Conservation (phyloP, 768 basidiomycete genomes). For the Leccinum rimulosum region DNA sequence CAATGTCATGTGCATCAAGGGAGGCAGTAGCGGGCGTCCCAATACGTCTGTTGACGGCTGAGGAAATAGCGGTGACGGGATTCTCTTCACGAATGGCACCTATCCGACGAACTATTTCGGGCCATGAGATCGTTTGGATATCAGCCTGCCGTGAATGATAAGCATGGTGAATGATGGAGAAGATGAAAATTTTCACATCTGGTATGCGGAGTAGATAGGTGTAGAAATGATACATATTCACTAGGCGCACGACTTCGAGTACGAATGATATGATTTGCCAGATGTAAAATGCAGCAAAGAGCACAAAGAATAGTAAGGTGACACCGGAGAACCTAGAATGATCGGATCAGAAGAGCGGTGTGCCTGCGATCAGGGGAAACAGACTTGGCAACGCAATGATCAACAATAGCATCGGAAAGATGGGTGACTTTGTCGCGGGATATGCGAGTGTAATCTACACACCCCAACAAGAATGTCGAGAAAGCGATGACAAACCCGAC, state of each 20-base stretch:
- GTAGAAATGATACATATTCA: constrained; percentile 96
- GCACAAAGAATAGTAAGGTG: constrained; percentile 77
- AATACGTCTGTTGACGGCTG: constrained; percentile 45
- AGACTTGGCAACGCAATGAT: constrained; percentile 81
- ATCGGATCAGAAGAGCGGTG: constrained; percentile 15
- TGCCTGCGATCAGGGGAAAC: constrained; percentile 22
- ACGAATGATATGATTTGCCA: constrained; percentile 86
- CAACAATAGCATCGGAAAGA: constrained; percentile 80
- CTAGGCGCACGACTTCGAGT: constrained; percentile 69
- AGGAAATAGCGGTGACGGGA: constrained; percentile 84
- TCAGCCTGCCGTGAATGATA: constrained; percentile 64
- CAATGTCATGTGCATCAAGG: constrained; percentile 96
- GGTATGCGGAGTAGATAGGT: constrained; percentile 91
- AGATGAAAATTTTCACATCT: constrained; percentile 57
- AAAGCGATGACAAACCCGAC: constrained; percentile 98
- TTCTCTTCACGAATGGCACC: constrained; percentile 89
- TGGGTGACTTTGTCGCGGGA: constrained; percentile 61
- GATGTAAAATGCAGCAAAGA: constrained; percentile 83
- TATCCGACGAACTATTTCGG: constrained; percentile 89
- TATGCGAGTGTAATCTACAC: constrained; percentile 88
- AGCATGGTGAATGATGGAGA: constrained; percentile 3
- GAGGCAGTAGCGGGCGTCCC: constrained; percentile 75
- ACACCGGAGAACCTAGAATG: constrained; percentile 73
- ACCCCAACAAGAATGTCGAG: constrained; percentile 93
- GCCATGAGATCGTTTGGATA: constrained; percentile 97